Evolutionary conservation across 1,284 basidiomycete genomes (phyloP), one percentile per base, ranked within the genome.

Genomic region (Violaceomyces palustris): DNA sequence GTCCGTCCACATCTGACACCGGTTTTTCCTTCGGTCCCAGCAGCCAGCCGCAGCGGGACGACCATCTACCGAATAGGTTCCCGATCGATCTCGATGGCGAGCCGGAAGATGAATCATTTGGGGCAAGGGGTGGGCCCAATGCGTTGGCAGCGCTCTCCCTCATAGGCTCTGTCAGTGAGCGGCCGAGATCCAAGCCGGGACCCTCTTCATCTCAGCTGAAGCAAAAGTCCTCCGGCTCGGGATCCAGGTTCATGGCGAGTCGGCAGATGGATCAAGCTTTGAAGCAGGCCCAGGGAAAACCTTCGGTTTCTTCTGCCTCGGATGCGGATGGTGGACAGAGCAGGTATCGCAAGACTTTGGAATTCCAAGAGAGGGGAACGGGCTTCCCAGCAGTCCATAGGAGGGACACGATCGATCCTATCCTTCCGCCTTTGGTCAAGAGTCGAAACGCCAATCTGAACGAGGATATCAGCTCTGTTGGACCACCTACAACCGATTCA

Each of bases 251-350:
- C 31, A 39, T 55, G 1, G 52, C 51, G 10, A 36, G 48, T 12
- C 40, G 43, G 28, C 46, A 45, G 37, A 55, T 60, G 52, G 57
- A 60, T 30, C n/a, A n/a, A n/a, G n/a, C n/a, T n/a, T n/a, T n/a
- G n/a, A n/a, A n/a, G n/a, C n/a, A n/a, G n/a, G n/a, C n/a, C n/a
- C n/a, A n/a, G n/a, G n/a, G 52, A 51, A 23, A 52, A 55, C n/a
- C 39, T 60, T 1, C 50, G 49, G 21, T 32, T 19, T 9, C 17
- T 19, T 19, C 15, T 6, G 17, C 11, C 31, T 32, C n/a, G 31
- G 17, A 6, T 19, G 31, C 37, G 37, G 25, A 31, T n/a, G n/a
- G n/a, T n/a, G n/a, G n/a, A n/a, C n/a, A n/a, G n/a, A n/a, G n/a
- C n/a, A n/a, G n/a, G n/a, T n/a, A n/a, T n/a, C n/a, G n/a, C n/a